Percentiles rank a stretch among this genome's conserved stretches.
Conservation (phyloP, 2,329 filamentous ascomycete genomes). For the Dryadomyces quercivorus region DNA sequence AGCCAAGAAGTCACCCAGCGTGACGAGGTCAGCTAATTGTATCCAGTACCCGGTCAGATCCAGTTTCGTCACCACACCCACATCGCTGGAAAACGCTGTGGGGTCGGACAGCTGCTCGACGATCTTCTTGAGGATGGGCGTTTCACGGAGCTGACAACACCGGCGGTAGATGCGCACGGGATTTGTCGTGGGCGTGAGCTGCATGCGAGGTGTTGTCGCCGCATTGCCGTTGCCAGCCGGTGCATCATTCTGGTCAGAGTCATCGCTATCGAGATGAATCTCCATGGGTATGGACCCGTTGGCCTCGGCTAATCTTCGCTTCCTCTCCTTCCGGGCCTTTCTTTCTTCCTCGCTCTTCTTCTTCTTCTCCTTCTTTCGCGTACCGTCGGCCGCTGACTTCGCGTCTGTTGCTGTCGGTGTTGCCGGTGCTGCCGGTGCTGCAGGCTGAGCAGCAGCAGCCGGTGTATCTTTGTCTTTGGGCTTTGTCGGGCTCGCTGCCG, state of each 20-base stretch:
- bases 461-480: neutral
- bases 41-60: constrained; percentile 78
- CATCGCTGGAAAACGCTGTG: constrained; percentile 49
- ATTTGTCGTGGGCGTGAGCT: constrained; percentile 71
- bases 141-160: constrained; percentile 89
- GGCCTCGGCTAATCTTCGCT: constrained; percentile 70
- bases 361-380: constrained; percentile 87
- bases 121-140: constrained; percentile 81
- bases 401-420: neutral
- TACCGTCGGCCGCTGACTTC: constrained; percentile 21
- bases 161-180: constrained; percentile 85
- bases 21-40: constrained; percentile 71
- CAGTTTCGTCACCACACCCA: constrained; percentile 69
- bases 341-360: constrained; percentile 88
- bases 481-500: neutral
- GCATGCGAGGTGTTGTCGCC: constrained; percentile 32
- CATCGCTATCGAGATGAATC: constrained; percentile 58
- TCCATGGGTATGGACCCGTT: constrained; percentile 82
- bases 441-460: neutral
- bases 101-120: constrained; percentile 73
- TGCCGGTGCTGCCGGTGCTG: neutral
- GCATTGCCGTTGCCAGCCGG: constrained; percentile 17
- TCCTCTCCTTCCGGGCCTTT: constrained; percentile 84
- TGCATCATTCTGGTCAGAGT: constrained; percentile 23
- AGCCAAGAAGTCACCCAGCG: constrained; percentile 85